Evolutionary conservation across 225 moss, liverwort and hornwort species (phyloP).

Genomic region (Lunularia cruciata): DNA sequence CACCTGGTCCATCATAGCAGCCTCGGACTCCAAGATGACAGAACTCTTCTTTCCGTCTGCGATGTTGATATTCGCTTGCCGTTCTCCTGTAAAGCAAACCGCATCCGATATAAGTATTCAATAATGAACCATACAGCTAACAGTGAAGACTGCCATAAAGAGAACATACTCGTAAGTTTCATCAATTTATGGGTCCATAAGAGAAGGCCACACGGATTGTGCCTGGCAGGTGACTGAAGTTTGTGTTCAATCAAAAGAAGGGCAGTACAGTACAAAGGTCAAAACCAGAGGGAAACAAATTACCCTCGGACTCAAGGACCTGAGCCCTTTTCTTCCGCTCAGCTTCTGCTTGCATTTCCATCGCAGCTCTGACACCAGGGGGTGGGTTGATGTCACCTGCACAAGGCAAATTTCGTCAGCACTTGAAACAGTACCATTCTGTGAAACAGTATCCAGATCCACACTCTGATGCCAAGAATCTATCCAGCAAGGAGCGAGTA

Average conservation of each 20-base stretch:
- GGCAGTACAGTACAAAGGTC: no score
- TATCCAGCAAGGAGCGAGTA: no score
- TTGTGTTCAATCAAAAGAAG: no score
- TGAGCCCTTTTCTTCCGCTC: conserved; percentile 97
- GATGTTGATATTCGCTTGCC: conserved; percentile 95
- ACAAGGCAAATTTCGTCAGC: neutral
- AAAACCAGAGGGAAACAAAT: neutral
- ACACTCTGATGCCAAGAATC: neutral
- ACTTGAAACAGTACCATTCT: neutral
- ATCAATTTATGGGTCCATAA: neutral
- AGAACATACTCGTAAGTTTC: neutral
- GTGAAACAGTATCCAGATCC: neutral
- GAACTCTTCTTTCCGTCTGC: conserved; percentile 99
- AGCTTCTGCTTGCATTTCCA: conserved; percentile 99
- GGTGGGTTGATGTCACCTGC: conserved; percentile 87
- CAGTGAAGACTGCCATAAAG: neutral
- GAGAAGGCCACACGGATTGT: neutral
- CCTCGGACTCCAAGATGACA: conserved; percentile 96
- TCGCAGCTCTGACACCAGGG: conserved; percentile 94
- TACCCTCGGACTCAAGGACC: conserved; percentile 94
- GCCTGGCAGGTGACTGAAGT: no score
- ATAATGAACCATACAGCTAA: neutral
- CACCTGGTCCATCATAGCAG: conserved; percentile 99
- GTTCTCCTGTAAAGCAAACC: conserved; percentile 56
- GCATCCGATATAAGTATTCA: neutral